Conservation (phyloP, 257 asterid genomes). For the Scutellaria baicalensis region DNA sequence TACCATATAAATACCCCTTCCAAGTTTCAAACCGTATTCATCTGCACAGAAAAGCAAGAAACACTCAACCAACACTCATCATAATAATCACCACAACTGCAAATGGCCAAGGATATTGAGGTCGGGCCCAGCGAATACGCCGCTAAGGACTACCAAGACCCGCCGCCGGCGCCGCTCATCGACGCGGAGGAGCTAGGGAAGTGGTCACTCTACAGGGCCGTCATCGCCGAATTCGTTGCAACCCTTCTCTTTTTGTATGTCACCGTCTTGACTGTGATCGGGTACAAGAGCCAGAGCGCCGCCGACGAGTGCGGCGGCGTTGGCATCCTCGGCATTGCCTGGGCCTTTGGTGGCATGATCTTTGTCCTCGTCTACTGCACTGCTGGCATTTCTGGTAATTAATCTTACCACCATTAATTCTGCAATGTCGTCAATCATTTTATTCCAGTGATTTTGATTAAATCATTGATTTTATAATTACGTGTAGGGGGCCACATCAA, state of each 20-base stretch:
- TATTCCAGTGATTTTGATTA: too few relatives aligned
- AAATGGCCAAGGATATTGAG: conserved; percentile 51
- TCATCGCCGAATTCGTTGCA: conserved; percentile 67
- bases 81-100: too few relatives aligned
- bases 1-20: too few relatives aligned
- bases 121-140: conserved; percentile 35
- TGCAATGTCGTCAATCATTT: too few relatives aligned
- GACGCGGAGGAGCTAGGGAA: conserved; percentile 48
- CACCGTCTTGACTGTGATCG: conserved; percentile 65
- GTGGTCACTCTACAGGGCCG: conserved; percentile 72
- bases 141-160: conserved; percentile 61
- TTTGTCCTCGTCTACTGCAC: conserved; percentile 78
- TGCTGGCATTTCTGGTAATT: conserved; percentile 64
- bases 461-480: too few relatives aligned
- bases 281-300: conserved; percentile 56
- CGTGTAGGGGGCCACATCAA: conserved; percentile 61
- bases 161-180: conserved; percentile 57
- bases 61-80: too few relatives aligned
- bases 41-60: too few relatives aligned
- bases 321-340: conserved; percentile 75
- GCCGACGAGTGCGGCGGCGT: conserved; percentile 59
- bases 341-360: conserved; percentile 91
- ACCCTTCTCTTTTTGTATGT: conserved; percentile 60
- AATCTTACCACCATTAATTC: too few relatives aligned
- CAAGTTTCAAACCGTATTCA: too few relatives aligned